Conservation (phyloP, 176 grass and related monocot species). For the Thalia dealbata region DNA sequence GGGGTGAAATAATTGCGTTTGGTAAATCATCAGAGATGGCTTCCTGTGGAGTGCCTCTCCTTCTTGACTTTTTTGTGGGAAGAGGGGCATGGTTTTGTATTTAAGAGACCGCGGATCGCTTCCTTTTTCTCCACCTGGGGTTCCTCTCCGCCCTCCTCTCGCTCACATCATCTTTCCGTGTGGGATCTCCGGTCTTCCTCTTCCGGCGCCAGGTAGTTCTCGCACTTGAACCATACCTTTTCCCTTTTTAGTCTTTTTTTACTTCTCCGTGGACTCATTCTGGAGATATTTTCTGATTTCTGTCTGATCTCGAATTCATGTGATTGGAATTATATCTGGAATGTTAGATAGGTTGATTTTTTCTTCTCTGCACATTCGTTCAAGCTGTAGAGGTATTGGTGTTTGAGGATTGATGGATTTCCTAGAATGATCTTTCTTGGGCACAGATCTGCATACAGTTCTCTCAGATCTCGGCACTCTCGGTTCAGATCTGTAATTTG, state of each 20-base stretch:
- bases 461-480: neutral
- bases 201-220: neutral
- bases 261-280: neutral
- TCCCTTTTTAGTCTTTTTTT: neutral
- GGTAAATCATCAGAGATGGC: neutral
- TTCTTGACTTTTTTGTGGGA: neutral
- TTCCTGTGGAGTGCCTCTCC: neutral
- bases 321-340: neutral
- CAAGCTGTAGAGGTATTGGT: no score
- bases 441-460: no score
- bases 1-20: neutral
- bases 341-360: neutral
- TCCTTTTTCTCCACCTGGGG: neutral
- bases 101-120: neutral
- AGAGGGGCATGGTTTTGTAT: neutral
- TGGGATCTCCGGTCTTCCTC: neutral
- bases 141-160: neutral
- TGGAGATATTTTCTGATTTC: neutral
- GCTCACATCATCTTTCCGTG: neutral
- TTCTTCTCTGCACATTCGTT: neutral
- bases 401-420: neutral
- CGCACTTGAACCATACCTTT: neutral
- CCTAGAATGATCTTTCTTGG: no score
- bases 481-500: neutral
- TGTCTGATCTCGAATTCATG: no score